These are phyloP conservation scores for Curvularia eragrostidis DNA, from an alignment of 2,329 filamentous ascomycete species.

Conservation along the genomic window DNA sequence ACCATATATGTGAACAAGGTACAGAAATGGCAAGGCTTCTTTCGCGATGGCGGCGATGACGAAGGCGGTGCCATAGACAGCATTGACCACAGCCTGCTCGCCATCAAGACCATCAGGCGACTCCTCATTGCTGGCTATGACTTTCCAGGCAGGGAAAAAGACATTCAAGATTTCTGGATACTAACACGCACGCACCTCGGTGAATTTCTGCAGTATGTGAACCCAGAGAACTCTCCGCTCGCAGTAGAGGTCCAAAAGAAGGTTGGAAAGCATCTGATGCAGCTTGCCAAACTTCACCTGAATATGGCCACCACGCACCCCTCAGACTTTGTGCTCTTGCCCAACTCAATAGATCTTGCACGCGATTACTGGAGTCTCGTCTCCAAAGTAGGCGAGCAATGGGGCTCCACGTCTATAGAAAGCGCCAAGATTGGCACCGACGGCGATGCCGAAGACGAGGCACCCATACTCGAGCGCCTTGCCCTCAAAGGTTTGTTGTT, in stretches of 20 bases:
- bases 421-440: slow-evolving; percentile 54
- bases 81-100: slow-evolving; percentile 77
- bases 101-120: slow-evolving; percentile 80
- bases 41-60: slow-evolving; percentile 65
- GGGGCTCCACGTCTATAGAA: slow-evolving; percentile 60
- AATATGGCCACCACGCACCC: slow-evolving; percentile 82
- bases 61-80: slow-evolving; percentile 66
- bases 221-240: slow-evolving; percentile 62
- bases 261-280: slow-evolving; percentile 85
- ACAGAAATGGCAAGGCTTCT: slow-evolving; percentile 68
- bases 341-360: slow-evolving; percentile 77
- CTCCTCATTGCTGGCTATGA: slow-evolving; percentile 84
- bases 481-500: slow-evolving; percentile 83
- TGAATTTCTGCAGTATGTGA: slow-evolving; percentile 72
- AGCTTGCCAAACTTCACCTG: slow-evolving; percentile 90
- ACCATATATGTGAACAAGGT: slow-evolving; percentile 80
- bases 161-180: slow-evolving; percentile 81
- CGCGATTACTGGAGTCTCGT: slow-evolving; percentile 87
- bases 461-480: slow-evolving; percentile 74
- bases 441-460: slow-evolving; percentile 56
- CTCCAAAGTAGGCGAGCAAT: slow-evolving; percentile 76
- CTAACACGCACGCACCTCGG: slow-evolving; percentile 77
- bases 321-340: slow-evolving; percentile 81
- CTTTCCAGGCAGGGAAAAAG: slow-evolving; percentile 76
- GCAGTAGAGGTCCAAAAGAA: slow-evolving; percentile 60